Conservation (phyloP, 2,329 filamentous ascomycete species). For the Sphaerulina musiva region DNA sequence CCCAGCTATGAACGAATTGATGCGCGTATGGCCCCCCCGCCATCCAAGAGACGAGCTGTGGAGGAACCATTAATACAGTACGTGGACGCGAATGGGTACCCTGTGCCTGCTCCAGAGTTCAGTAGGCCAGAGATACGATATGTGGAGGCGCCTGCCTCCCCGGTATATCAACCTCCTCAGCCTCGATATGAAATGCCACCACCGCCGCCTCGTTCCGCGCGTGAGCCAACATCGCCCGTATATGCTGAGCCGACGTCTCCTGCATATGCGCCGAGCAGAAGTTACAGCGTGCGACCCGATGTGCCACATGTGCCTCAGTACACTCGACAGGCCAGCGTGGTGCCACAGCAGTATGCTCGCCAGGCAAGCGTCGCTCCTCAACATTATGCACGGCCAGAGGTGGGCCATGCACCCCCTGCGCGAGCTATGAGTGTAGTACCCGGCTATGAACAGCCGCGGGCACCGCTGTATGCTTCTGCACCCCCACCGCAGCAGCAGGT, state of each 20-base stretch:
- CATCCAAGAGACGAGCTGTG: conserved; percentile 19
- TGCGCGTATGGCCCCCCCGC: conserved; percentile 25
- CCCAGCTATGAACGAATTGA: conserved; percentile 41
- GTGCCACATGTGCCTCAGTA: conserved; percentile 44
- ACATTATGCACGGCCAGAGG: conserved; percentile 30
- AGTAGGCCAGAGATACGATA: conserved; percentile 18
- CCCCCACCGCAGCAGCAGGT: conserved; percentile 22
- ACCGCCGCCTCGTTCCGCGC: conserved; percentile 28
- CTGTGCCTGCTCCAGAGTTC: conserved; percentile 17
- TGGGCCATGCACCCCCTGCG: conserved; percentile 18
- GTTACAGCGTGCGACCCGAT: conserved; percentile 40
- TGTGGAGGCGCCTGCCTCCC: conserved; percentile 24
- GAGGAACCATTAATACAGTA: conserved; percentile 25
- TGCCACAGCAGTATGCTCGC: conserved; percentile 37
- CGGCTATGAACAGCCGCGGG: conserved; percentile 24
- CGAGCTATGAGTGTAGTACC: conserved; percentile 39
- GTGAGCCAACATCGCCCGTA: conserved; percentile 28
- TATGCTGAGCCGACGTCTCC: conserved; percentile 15
- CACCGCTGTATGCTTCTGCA: conserved; percentile 17
- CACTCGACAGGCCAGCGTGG: conserved; percentile 34
- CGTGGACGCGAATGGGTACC: conserved; percentile 27
- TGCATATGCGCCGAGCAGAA: conserved; percentile 16
- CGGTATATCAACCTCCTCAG: conserved; percentile 23
- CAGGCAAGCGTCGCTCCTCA: conserved; percentile 40
- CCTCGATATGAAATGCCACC: conserved; percentile 21